These are phyloP conservation scores for Cryptococcus neoformans DNA, from an alignment of 1,284 basidiomycete genomes.

Conservation along the genomic window DNA sequence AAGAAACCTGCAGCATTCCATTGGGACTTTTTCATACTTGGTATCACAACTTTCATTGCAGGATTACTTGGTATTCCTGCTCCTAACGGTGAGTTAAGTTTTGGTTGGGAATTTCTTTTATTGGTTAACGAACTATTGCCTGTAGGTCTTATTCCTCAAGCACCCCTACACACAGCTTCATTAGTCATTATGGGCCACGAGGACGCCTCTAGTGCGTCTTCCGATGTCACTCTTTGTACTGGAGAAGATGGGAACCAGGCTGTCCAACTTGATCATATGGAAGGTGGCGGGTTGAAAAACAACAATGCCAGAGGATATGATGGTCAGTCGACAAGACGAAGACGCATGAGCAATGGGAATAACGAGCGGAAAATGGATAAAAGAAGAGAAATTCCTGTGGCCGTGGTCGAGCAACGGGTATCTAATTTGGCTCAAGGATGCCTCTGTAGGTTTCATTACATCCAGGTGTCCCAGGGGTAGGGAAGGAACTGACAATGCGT, in stretches of 20 bases:
- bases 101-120: neutral
- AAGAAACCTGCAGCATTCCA: constrained; percentile 92
- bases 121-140: constrained; percentile 7
- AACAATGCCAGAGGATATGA: constrained; percentile 6
- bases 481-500: constrained; percentile 4
- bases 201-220: constrained; percentile 29
- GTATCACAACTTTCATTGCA: constrained; percentile 86
- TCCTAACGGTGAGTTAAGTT: constrained; percentile 65
- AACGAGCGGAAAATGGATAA: constrained; percentile 24
- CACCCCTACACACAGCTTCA: constrained; percentile 87
- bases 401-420: constrained; percentile 83
- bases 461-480: neutral
- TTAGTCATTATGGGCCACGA: constrained; percentile 69
- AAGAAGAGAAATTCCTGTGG: constrained; percentile 63
- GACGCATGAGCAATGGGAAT: constrained; percentile 12
- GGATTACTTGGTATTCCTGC: constrained; percentile 88
- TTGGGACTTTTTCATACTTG: constrained; percentile 74
- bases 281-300: neutral
- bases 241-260: neutral
- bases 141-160: constrained; percentile 77
- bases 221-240: constrained; percentile 4
- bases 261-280: neutral
- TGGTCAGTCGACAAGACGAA: neutral
- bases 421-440: constrained; percentile 82
- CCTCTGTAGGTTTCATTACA: constrained; percentile 56